phyloP scores from a whole-genome alignment of 805 yeast species.

The Starmerella gropengiesseri region DNA sequence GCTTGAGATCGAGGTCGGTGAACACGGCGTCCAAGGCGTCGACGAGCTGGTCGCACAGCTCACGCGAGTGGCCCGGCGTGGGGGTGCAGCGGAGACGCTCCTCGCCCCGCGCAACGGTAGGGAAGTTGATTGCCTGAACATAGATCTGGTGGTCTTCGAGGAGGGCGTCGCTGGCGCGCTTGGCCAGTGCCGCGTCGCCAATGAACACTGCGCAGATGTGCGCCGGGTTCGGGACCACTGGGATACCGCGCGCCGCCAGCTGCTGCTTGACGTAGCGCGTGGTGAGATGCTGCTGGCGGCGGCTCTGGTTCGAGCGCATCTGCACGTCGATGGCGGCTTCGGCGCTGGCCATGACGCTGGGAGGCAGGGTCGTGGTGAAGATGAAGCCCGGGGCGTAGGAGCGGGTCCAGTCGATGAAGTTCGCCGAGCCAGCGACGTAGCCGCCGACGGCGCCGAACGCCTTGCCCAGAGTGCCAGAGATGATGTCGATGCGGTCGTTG shows the following conservation, averaged over 20 bases:
- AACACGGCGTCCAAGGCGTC: conserved; percentile 74
- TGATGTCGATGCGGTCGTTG: conserved; percentile 85
- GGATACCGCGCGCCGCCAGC: conserved; percentile 63
- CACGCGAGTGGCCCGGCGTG: conserved; percentile 86
- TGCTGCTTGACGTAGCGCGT: conserved; percentile 74
- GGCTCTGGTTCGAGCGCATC: conserved; percentile 61
- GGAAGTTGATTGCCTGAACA: conserved; percentile 97
- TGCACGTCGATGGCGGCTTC: conserved; percentile 77
- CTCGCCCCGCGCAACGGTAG: conserved; percentile 91
- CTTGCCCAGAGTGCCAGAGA: conserved; percentile 96
- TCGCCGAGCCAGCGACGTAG: conserved; percentile 79
- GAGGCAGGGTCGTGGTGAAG: conserved; percentile 93
- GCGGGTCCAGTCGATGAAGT: conserved; percentile 87
- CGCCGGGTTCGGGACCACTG: conserved; percentile 94
- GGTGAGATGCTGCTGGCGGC: conserved; percentile 74
- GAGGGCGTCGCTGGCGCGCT: conserved; percentile 78
- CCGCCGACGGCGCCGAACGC: conserved; percentile 98
- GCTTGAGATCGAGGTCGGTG: conserved; percentile 58
- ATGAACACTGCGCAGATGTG: conserved; percentile 93
- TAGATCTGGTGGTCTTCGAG: conserved; percentile 77
- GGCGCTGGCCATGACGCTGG: conserved; percentile 96
- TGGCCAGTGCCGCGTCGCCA: conserved; percentile 90
- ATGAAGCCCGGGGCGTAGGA: conserved; percentile 96
- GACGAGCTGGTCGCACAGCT: conserved; percentile 63
- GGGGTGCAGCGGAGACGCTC: conserved; percentile 98